Percentiles rank a stretch among this genome's conserved stretches.
Evolutionary conservation across 208 protist genomes (phyloP).

Genomic region (Trichomonas gallinae): DNA sequence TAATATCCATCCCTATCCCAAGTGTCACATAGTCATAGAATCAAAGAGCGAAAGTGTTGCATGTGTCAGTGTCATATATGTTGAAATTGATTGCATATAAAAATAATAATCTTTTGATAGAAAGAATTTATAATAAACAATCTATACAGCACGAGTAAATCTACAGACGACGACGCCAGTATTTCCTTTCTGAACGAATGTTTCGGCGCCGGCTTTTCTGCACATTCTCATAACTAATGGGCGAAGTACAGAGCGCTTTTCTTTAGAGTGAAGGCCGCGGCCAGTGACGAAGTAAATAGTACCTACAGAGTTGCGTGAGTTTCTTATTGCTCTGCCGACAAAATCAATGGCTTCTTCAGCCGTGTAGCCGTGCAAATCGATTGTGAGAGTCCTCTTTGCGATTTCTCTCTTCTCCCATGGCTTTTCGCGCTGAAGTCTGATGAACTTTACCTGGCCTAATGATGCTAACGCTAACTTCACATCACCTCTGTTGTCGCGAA

Average conservation of each 20-base stretch:
- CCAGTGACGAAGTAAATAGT: background rate
- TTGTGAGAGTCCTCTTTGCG: background rate
- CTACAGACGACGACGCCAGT: background rate
- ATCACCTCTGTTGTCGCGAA: background rate
- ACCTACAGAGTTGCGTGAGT: background rate
- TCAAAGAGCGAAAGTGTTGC: too few relatives aligned
- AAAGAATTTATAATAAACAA: too few relatives aligned
- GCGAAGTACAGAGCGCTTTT: background rate
- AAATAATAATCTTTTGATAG: too few relatives aligned
- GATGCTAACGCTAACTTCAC: background rate
- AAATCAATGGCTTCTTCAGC: background rate
- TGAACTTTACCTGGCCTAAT: background rate
- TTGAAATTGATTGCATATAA: too few relatives aligned
- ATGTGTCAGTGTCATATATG: too few relatives aligned
- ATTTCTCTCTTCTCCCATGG: background rate
- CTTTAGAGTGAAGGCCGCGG: background rate
- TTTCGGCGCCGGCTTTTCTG: background rate
- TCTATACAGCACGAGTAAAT: background rate
- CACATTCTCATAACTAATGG: background rate
- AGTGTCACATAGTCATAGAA: too few relatives aligned
- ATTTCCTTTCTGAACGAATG: background rate
- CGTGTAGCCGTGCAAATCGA: background rate
- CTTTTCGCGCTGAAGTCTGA: background rate
- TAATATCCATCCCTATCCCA: too few relatives aligned
- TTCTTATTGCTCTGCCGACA: background rate